Percentiles rank a stretch among this genome's conserved stretches.
Conservation (phyloP, 495 filamentous ascomycete species). For the Podospora australis region DNA sequence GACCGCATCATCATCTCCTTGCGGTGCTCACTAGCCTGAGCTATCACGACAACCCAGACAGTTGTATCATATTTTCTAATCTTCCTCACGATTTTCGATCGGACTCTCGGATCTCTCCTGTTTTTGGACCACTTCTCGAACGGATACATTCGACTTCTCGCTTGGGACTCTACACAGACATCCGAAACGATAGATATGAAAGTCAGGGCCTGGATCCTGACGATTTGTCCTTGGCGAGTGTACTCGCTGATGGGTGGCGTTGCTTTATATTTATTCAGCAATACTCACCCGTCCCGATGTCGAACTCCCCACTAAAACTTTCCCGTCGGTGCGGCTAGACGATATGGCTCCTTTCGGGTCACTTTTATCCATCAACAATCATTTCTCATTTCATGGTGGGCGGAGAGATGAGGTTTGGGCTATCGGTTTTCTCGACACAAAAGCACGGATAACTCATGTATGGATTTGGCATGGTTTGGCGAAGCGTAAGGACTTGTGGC, state of each 20-base stretch:
- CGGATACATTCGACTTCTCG: constrained; percentile 6
- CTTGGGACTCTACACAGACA: not conserved
- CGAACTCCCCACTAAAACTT: too few relatives aligned
- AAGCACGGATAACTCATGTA: constrained; percentile 1
- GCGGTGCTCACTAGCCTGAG: not conserved
- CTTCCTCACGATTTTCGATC: constrained; percentile 2
- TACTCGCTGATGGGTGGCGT: not conserved
- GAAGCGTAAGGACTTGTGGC: not conserved
- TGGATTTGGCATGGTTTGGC: constrained; percentile 4
- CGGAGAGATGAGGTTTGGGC: not conserved
- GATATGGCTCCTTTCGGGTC: not conserved
- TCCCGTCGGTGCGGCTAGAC: too few relatives aligned
- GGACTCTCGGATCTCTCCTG: constrained; percentile 3
- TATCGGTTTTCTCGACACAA: not conserved
- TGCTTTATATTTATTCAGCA: not conserved
- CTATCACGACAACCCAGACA: not conserved
- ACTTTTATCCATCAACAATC: not conserved
- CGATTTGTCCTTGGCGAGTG: not conserved
- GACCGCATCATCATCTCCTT: not conserved
- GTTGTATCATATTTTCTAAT: constrained; percentile 19
- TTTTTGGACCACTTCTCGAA: not conserved
- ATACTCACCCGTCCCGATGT: too few relatives aligned
- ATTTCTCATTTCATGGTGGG: not conserved
- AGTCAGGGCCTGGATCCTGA: not conserved
- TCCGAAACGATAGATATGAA: not conserved